phyloP scores from a whole-genome alignment of 2,329 filamentous ascomycete species.

The Sphaceloma murrayae region DNA sequence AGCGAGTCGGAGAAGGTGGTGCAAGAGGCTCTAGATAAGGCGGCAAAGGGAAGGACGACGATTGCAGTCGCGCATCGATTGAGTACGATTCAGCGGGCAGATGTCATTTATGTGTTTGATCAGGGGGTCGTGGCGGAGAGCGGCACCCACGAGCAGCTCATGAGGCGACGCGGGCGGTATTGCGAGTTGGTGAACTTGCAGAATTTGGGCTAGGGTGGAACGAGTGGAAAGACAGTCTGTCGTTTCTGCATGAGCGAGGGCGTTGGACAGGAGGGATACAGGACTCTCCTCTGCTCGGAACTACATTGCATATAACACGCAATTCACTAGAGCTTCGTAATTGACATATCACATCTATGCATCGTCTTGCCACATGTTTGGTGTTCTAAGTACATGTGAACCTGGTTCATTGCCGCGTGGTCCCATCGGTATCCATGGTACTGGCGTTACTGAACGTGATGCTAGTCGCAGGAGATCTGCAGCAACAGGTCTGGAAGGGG shows the following conservation, averaged over 20 bases:
- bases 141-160: slow-evolving; percentile 60
- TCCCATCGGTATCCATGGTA: no score
- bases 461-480: no score
- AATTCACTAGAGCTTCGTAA: no score
- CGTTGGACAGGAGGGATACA: slow-evolving; percentile 1
- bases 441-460: no score
- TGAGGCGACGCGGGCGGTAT: slow-evolving; percentile 34
- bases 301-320: neutral
- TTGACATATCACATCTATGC: no score
- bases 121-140: slow-evolving; percentile 76
- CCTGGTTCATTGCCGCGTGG: no score
- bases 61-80: slow-evolving; percentile 90
- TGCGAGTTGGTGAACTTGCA: slow-evolving; percentile 25
- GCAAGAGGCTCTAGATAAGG: slow-evolving; percentile 70
- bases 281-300: slow-evolving; percentile 2
- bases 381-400: no score
- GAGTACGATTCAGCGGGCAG: slow-evolving; percentile 87
- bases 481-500: no score
- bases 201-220: slow-evolving; percentile 9
- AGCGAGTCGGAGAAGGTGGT: slow-evolving; percentile 70
- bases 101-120: slow-evolving; percentile 95
- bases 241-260: slow-evolving; percentile 3
- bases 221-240: neutral
- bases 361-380: no score
- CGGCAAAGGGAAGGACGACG: slow-evolving; percentile 62